Base-by-base conservation (phyloP, 345 rosid genomes). In the Anastatica hierochuntica region DNA sequence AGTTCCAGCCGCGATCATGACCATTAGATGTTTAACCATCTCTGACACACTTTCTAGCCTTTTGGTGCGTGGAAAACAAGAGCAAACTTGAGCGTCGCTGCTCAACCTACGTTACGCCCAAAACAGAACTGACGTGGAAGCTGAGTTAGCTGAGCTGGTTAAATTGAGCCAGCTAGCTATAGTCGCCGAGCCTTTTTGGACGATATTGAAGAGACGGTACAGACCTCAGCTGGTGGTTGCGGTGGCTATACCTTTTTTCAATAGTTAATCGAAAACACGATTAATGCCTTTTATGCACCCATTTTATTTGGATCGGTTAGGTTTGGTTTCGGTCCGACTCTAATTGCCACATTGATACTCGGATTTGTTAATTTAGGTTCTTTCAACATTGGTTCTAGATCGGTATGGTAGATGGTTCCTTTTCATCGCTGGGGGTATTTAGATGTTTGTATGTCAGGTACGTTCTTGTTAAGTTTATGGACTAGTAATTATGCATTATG, bases 221-320 rank as follows among this genome's bases (percentile, higher is more conserved):
- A 71, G 90, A 61, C 90, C 88, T 38, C 95, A 86, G 35, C 68
- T 84, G 8, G 82, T 86, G 30, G 76, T 86, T 81, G 53, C 94
- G 8, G 60, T 86, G 36, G 80, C 71, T 7, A 76, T 86, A 37
- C 90, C 86, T 0, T 78, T 67, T 90, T 90, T 19, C 90, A 84
- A 43, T 90, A 84, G 63, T 49, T 90, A 5, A 90, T 90, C 0
- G 97, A 94, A 43, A 80, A 86, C 18, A 81, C 77, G 58, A 64
- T 86, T 14, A 77, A 84, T 37, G 95, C 88, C 14, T 90, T 90
- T 51, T 90, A 80, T 11, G 97, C 96, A 0, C 96, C 97, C 3
- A 77, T 76, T 19, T 63, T 84, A 3, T 86, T 86, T 66, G 79
- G 80, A 37, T 75, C 97, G 5, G 79, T 86, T 11, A 94, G 96